Evolutionary conservation across 768 basidiomycete species (phyloP), one percentile per base, ranked within the genome.

Genomic region (Mycena olivaceomarginata): DNA sequence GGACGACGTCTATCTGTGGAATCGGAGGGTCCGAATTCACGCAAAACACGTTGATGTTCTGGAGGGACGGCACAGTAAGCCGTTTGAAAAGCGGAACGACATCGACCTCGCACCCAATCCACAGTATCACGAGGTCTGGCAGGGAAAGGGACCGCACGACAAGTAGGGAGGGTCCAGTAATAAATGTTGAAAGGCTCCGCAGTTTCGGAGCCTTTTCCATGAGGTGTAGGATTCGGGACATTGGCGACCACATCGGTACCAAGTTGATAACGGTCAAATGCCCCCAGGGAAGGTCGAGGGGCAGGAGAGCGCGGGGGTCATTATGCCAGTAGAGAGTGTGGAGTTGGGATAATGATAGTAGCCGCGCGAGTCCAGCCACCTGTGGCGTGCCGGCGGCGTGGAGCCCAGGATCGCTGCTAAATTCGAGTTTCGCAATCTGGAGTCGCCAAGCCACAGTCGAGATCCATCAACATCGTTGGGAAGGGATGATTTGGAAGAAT

Each of bases 251-350:
- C n/a, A 65, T 13, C 2, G 76, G 71, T 40, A 77, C 53, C 39
- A 77, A 46, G 48, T 73, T 71, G 51, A 77, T n/a, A 41, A 77
- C 76, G 0, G 76, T 77, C 43, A 77, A 64, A 20, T 67, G 70
- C 13, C 20, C 53, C 76, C 76, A 72, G 18, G 13, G 37, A 13
- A 77, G 48, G 51, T 65, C 62, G n/a, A 77, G 31, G 12, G 68
- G 59, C 8, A 10, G 25, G 51, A 77, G 63, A 25, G 53, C 39
- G 40, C 16, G 25, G 10, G 41, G 46, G 40, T 72, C 71, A 48
- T 65, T 72, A 9, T 39, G 66, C 70, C 70, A 77, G 22, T 77
- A 65, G 6, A 77, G 76, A 51, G 76, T 72, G 18, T 77, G 76
- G 6, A 73, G 53, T n/a, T 63, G 59, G 20, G 76, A 77, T 11